Evolutionary conservation across 129 eudicot species (phyloP), one percentile per base, ranked within the genome.

Genomic region (Artemisia argyi): DNA sequence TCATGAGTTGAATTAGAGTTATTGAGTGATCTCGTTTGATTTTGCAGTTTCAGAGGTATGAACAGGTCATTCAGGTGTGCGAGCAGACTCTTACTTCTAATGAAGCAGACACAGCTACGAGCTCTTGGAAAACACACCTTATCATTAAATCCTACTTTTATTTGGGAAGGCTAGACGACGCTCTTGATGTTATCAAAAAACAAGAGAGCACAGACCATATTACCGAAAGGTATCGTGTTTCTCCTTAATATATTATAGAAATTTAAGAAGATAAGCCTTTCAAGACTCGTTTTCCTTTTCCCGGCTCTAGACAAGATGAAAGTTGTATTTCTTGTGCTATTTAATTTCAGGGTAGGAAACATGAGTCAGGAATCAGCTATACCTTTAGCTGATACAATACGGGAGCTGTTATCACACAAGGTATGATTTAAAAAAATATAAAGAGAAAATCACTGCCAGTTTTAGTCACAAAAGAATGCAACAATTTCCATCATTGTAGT

Each of bases 161-260:
- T 77, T 55, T 86, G 60, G 98, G 98, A 73, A 94, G 79, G 84
- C 89, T 90, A 62, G 93, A 94, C 11, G 97, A 94, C 28, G 97
- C 94, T 73, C 79, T 84, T 20, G 81, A 82, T 28, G 86, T 80
- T 73, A 64, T 94, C 26, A 85, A 86, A 75, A 94, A 90, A 80
- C 97, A 79, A 73, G 91, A 89, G 77, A 77, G 79, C 13, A 76
- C 79, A 49, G 74, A 52, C 50, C 71, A 72, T 66, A 56, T 64
- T 32, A 62, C 68, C 6, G 77, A 81, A 76, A 70, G 85, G 96
- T 89, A 74, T 18, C 6, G 9, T 52, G 19, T 75, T 39, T 15
- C 44, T 11, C 7, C 35, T 28, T 11, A 32, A 3, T 72, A n/a
- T 1, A 2, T 48, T 13, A 47, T 51, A 11, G 15, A 44, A 16